Percentiles rank a stretch among this genome's conserved stretches.
phyloP scores from a whole-genome alignment of 805 yeast genomes.

The Ogataea thermomethanolica region DNA sequence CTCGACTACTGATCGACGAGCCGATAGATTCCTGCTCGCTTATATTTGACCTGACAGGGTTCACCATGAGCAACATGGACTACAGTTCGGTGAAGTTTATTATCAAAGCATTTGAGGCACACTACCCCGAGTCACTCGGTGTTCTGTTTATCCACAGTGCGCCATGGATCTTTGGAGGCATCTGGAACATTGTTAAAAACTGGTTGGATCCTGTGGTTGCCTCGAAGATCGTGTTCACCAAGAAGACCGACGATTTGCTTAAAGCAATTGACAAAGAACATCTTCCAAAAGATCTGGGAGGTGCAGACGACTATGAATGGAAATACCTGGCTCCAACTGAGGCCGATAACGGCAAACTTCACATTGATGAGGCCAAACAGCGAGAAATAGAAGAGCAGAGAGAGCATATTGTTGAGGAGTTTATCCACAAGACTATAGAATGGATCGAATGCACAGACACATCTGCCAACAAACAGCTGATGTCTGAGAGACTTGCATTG shows the following conservation, averaged over 20 bases:
- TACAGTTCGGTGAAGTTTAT: slow-evolving; percentile 86
- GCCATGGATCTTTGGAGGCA: slow-evolving; percentile 94
- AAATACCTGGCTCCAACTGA: slow-evolving; percentile 59
- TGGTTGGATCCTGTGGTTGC: slow-evolving; percentile 98
- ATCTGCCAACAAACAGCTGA: slow-evolving; percentile 45
- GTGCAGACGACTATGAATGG: slow-evolving; percentile 56
- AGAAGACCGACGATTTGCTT: slow-evolving; percentile 60
- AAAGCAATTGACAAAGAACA: slow-evolving; percentile 55
- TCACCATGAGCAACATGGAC: slow-evolving; percentile 90
- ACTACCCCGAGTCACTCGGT: slow-evolving; percentile 93
- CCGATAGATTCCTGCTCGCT: slow-evolving; percentile 80
- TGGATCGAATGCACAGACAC: slow-evolving; percentile 72
- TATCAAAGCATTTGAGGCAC: slow-evolving; percentile 88
- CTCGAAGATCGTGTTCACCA: slow-evolving; percentile 81
- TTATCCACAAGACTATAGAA: slow-evolving; percentile 60
- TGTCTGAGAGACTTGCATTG: slow-evolving; percentile 51
- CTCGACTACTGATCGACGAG: slow-evolving; percentile 70
- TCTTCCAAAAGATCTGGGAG: slow-evolving; percentile 75
- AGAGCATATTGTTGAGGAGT: slow-evolving; percentile 46
- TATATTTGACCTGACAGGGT: slow-evolving; percentile 81
- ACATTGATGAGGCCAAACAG: slow-evolving; percentile 44
- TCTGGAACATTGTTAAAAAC: slow-evolving; percentile 87
- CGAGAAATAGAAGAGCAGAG: slow-evolving; percentile 47
- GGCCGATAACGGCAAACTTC: slow-evolving; percentile 49
- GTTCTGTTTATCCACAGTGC: slow-evolving; percentile 84